phyloP scores from a whole-genome alignment of 2,329 filamentous ascomycete genomes.

The Diplodia seriata region DNA sequence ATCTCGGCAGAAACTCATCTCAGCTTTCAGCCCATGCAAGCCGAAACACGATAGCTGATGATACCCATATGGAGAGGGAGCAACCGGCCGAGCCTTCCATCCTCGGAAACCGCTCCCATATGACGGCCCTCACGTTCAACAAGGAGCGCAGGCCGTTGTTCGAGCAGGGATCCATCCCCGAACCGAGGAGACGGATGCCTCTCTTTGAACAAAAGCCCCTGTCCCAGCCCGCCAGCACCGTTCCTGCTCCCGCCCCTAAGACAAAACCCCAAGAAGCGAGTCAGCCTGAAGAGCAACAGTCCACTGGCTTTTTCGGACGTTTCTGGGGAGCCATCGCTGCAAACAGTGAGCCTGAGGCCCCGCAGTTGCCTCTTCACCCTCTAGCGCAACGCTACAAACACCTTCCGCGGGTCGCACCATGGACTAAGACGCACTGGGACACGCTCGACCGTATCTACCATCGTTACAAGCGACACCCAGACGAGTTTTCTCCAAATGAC shows the following conservation, averaged over 20 bases:
- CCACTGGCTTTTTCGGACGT: conserved; percentile 37
- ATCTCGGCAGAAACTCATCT: background rate
- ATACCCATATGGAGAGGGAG: conserved; percentile 35
- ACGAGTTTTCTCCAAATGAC: conserved; percentile 40
- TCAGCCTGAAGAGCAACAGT: conserved; percentile 31
- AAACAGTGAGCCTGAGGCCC: conserved; percentile 31
- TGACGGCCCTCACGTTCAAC: conserved; percentile 18
- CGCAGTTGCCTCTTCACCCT: conserved; percentile 39
- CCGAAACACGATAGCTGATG: conserved; percentile 37
- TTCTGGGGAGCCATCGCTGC: conserved; percentile 37
- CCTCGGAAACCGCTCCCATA: background rate
- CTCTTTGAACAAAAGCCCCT: background rate
- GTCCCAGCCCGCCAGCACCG: background rate
- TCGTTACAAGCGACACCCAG: conserved; percentile 42
- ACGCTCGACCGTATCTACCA: conserved; percentile 47
- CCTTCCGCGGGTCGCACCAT: conserved; percentile 47
- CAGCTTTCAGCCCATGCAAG: background rate
- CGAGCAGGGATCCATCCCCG: background rate
- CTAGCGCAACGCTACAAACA: conserved; percentile 37
- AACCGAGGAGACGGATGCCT: background rate
- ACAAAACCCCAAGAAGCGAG: background rate
- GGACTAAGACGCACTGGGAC: conserved; percentile 51
- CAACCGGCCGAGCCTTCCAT: background rate
- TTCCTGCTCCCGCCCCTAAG: background rate
- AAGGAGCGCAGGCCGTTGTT: conserved; percentile 9